Evolutionary conservation across 2,329 filamentous ascomycete species (phyloP).

Genomic region (Epichloe sibirici): DNA sequence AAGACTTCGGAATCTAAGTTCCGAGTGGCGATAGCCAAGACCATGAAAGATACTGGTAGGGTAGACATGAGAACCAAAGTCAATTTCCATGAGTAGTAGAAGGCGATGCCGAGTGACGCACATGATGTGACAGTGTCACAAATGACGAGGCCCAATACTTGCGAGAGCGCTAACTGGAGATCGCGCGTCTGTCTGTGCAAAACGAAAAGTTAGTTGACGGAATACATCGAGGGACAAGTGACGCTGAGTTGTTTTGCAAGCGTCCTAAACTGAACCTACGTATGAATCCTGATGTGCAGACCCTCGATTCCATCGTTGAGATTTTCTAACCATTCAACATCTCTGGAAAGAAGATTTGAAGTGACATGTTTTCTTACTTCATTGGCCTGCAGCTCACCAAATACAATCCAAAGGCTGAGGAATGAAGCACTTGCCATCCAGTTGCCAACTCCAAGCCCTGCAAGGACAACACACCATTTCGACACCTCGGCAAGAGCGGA

Average conservation of each 20-base stretch:
- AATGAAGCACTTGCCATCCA: slow-evolving; percentile 58
- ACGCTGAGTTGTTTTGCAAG: neutral
- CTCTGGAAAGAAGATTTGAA: slow-evolving; percentile 52
- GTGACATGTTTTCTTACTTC: slow-evolving; percentile 56
- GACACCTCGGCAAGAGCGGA: slow-evolving; percentile 45
- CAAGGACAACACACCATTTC: slow-evolving; percentile 49
- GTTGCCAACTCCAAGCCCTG: slow-evolving; percentile 48
- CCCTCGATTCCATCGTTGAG: slow-evolving; percentile 59
- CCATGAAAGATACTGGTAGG: slow-evolving; percentile 51
- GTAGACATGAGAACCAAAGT: slow-evolving; percentile 67
- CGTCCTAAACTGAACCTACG: slow-evolving; percentile 38
- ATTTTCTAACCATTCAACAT: slow-evolving; percentile 73
- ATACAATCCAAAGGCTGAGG: slow-evolving; percentile 59
- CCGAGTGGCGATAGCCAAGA: slow-evolving; percentile 48
- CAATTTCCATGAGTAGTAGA: slow-evolving; percentile 74
- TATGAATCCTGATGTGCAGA: slow-evolving; percentile 59
- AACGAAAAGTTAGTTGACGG: neutral
- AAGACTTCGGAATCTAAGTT: slow-evolving; percentile 54
- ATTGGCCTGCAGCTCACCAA: slow-evolving; percentile 70
- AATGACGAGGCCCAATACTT: slow-evolving; percentile 61
- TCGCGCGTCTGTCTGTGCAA: slow-evolving; percentile 63
- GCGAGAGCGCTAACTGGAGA: slow-evolving; percentile 66
- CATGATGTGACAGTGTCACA: slow-evolving; percentile 52
- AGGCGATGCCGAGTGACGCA: slow-evolving; percentile 56
- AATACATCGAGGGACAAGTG: neutral